Evolutionary conservation across 2,329 filamentous ascomycete species (phyloP), one percentile per base, ranked within the genome.

Genomic region (Colletotrichum sidae): DNA sequence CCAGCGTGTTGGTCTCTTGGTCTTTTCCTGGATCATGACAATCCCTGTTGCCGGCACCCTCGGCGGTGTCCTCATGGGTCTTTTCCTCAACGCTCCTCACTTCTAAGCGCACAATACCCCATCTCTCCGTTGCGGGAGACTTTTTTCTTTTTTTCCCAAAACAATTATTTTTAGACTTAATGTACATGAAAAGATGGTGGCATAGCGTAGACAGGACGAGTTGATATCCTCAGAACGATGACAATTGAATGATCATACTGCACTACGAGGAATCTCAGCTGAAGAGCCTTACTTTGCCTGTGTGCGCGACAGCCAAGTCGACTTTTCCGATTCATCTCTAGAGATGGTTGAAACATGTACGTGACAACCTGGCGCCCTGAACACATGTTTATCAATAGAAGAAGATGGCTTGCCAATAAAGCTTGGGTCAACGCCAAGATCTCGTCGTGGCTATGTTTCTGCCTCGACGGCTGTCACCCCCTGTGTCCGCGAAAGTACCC

Each of bases 1-100:
- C 80, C 87, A 92, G 78, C 88, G 90, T 75, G 88, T 94, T 9
- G 86, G 84, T 46, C 86, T 92, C 8, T 75, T 94, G 65, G 70
- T 91, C 55, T 78, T 91, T 60, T 88, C 87, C 1, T 94, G 91
- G 88, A 83, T 91, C 71, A 77, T 79, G 76, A 81, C 79, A 35
- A 78, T 81, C 52, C 79, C 79, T 50, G 74, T 81, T 58, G 79
- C 79, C 17, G 79, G 79, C 42, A 72, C 76, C 12, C 76, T 81
- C 35, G 79, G 78, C 60, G 79, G 79, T 44, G 72, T 72, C 42
- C 70, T 79, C 38, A 81, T 81, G 79, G 79, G 70, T 13, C 70
- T 81, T 9, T 67, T 76, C 34, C 71, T 81, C 54, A 80, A 81
- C 70, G 72, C 79, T 33, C 79, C 79, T 55, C 61, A 66, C 49